Evolutionary conservation across 192 early-diverging fungal genomes (phyloP), one percentile per base, ranked within the genome.

Genomic region (Coemansia sp.): DNA sequence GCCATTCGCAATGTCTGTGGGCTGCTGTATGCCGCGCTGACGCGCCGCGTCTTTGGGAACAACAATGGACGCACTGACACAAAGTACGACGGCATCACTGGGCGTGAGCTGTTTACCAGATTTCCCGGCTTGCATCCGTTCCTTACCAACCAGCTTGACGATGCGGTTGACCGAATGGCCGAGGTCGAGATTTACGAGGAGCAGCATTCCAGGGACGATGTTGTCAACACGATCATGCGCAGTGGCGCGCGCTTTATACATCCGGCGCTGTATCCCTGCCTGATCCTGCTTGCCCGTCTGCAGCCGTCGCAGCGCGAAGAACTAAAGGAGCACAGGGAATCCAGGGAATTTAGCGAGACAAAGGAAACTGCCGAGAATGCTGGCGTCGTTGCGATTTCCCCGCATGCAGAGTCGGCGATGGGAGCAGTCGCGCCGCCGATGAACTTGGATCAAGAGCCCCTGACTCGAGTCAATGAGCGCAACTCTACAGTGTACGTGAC

Each of bases 1-100:
- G 94, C 96, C 11, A 89, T 98, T 37, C 86, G 96, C 40, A 98
- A 98, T 72, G 94, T 92, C 48, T 90, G 93, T 31, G 88, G 93
- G 2, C 92, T 98, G 88, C 68, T 98, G 57, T 98, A 92, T 68
- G 89, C 93, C 8, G 86, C 94, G 1, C 62, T 96, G 36, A 69
- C 96, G 13, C 88, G 88, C 22, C 86, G 93, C 52, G 87, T 88
- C 7, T 87, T 98, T 76, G 96, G 96, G 7, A 86, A 84, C 42
- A 96, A 90, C 67, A 87, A 87, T 54, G 82, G 81, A 4, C 84
- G 82, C n/a, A 87, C 91, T 47, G 87, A 94, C 57, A 82, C 87
- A 30, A 78, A 86, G 59, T 82, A 81, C 42, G 91, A 94, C 40
- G 85, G 87, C 19, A 85, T 96, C 23, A 92, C 93, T 3, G 89